Base-by-base conservation (phyloP, 805 yeast species). In the Sungouiozyma ichnusensis region DNA sequence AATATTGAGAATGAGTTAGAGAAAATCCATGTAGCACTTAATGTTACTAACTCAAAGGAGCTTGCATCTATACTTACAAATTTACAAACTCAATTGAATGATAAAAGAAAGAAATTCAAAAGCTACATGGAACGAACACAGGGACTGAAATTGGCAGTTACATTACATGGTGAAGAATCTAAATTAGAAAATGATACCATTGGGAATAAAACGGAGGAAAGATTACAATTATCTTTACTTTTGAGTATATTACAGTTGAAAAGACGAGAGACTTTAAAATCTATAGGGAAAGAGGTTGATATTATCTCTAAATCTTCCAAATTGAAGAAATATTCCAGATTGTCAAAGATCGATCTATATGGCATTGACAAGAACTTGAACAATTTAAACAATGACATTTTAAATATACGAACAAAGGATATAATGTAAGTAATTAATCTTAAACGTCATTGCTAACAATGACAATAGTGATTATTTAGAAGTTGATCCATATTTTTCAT, bases 301-400 rank as follows among this genome's bases (percentile, higher is more conserved):
- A 71, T 66, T 27, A 60, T 70, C 32, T 71, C 68, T 58, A 39
- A 54, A 3, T 66, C 70, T 14, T 66, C 65, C 20, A 81, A 79
- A 59, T 81, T 85, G 76, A 73, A 75, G 52, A 86, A 85, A 58
- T 82, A 90, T 66, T 72, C 94, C 47, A 78, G 79, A 55, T 68
- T 90, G 47, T 79, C 90, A 58, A 94, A 85, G 2, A 70, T 86
- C 40, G 74, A 79, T 40, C 71, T 79, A 24, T 94, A 85, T 45
- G 92, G 82, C 46, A 79, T 92, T 45, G 85, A 81, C 50, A 81
- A 84, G 20, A 69, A 87, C 46, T 68, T 90, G 40, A 90, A 84
- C 50, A 96, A 90, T 16, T 84, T 35, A 35, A 14, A 35, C 20
- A 19, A 13, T 7, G 37, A 14, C 16, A 15, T 16, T 14, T 24